Base-by-base conservation (phyloP, 2,329 filamentous ascomycete species). In the Curvularia sp. region DNA sequence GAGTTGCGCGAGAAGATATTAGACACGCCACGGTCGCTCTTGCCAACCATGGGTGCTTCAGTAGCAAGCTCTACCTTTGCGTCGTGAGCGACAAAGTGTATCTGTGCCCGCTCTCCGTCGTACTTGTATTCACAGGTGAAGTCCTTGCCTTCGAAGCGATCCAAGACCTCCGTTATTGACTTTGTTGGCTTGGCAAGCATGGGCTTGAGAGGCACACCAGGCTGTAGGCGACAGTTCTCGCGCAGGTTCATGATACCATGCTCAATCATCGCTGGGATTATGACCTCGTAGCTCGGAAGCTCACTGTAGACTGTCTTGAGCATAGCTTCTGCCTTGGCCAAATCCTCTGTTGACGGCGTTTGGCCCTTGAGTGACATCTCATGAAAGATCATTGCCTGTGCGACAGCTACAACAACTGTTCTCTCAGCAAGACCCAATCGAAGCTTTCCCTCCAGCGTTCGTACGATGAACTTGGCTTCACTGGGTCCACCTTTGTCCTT, bases 41-140 rank as follows among this genome's bases (percentile, higher is more conserved):
- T 90, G 62, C 87, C 88, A 39, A 87, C 83, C 7, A 86, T 86
- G 5, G 85, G 80, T 27, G 77, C 80, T 21, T 74, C 71, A 3
- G 80, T 82, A 5, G 89, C 85, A 66, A 92, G 89, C 53, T 92
- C 84, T 58, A 90, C 81, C 1, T 87, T 81, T 9, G 91, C 86
- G 61, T 94, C 90, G 61, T 92, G 91, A 4, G 93, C 89, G 30
- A 98, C 92, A 67, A 96, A 99, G 75, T 99, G 95, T 49, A 99
- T 98, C 75, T 99, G 95, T n/a, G 95, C 95, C 74, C 95, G 86
- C 78, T 99, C 95, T 48, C 95, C 95, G 70, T 99, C 95, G 73
- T 99, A 99, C 78, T 99, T 99, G 83, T 96, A 99, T 76, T 99
- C 95, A 79, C 95, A 99, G 1, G 95, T 98, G 72, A 99, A 99